Evolutionary conservation across 352 stramenopile genomes (phyloP), one percentile per base, ranked within the genome.

Genomic region (Pythium coloratum): DNA sequence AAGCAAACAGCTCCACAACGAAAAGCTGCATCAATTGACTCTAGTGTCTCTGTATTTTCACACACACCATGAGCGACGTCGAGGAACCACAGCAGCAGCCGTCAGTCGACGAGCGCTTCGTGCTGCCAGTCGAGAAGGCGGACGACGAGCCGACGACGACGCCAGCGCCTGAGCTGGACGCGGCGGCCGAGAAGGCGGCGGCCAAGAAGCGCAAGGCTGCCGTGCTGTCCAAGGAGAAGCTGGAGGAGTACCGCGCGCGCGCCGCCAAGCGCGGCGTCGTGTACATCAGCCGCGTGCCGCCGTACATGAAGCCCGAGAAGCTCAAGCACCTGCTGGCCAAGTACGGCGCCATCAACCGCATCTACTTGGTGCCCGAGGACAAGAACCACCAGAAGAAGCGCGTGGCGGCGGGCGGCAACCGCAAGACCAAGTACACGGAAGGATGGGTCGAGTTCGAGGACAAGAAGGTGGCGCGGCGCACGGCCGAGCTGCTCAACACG

Each of bases 371-470:
- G 61, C 96, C 97, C 64, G 97, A 99, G 80, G 97, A 99, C 77
- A 94, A 94, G 62, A 75, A 76, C 18, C 71, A 89, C n/a, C 86
- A 96, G 61, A 97, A 98, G 73, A 95, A 94, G 70, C 86, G 90
- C 54, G 78, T 91, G 40, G 86, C 88, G n/a, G 72, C 80, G 7
- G 96, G 96, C 26, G 95, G 94, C 26, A 98, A 97, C 72, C 88
- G 88, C 40, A 88, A 92, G 50, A 72, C 79, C 62, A 94, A 87
- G 58, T 99, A 98, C 74, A 97, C 84, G 1, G 97, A 99, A 79
- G 97, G 97, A 12, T 99, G 98, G 97, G 89, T 99, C 60, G 97
- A 99, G 80, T 99, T 99, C 68, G 92, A 94, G 64, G 90, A 98
- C 75, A 99, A 99, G 76, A 97, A 97, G 57, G 81, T 98, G 38